Percentiles rank a stretch among this genome's conserved stretches.
These are phyloP conservation scores for Westerdykella aurantiaca DNA, from an alignment of 2,329 filamentous ascomycete species.

Conservation along the genomic window DNA sequence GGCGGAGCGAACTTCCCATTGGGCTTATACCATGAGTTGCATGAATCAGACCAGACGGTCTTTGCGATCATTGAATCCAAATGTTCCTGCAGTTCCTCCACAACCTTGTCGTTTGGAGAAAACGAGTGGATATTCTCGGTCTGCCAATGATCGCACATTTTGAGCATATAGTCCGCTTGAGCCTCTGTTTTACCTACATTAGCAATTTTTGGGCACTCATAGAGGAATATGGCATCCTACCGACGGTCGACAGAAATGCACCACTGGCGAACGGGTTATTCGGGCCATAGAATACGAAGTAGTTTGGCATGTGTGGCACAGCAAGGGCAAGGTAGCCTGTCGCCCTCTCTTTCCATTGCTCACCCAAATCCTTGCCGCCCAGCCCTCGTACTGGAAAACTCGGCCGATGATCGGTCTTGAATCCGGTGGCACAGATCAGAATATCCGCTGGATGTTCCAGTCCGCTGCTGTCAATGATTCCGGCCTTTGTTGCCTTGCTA, in stretches of 20 bases:
- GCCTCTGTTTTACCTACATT: too few species aligned
- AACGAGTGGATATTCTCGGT: not conserved
- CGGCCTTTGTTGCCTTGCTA: not conserved
- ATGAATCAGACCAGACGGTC: conserved; percentile 4
- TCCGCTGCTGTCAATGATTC: not conserved
- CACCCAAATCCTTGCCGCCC: not conserved
- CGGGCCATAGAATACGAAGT: too few species aligned
- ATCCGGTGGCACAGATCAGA: conserved; percentile 40
- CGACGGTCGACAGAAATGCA: too few species aligned
- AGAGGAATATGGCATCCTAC: too few species aligned
- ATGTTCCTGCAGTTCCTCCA: not conserved
- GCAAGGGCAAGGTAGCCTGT: not conserved
- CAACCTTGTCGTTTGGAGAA: too few species aligned
- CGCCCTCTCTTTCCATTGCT: not conserved
- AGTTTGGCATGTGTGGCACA: not conserved
- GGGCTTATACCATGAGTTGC: conserved; percentile 5
- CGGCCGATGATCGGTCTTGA: too few species aligned
- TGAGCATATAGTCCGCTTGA: conserved; percentile 1
- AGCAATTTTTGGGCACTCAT: too few species aligned
- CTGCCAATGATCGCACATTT: not conserved
- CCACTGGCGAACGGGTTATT: too few species aligned
- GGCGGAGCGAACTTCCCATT: too few species aligned
- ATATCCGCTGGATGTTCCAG: conserved; percentile 40
- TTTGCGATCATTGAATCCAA: not conserved
- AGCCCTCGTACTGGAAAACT: not conserved